Evolutionary conservation across 306 rosid genomes (phyloP), one percentile per base, ranked within the genome.

Genomic region (Pyrus bretschneideri): DNA sequence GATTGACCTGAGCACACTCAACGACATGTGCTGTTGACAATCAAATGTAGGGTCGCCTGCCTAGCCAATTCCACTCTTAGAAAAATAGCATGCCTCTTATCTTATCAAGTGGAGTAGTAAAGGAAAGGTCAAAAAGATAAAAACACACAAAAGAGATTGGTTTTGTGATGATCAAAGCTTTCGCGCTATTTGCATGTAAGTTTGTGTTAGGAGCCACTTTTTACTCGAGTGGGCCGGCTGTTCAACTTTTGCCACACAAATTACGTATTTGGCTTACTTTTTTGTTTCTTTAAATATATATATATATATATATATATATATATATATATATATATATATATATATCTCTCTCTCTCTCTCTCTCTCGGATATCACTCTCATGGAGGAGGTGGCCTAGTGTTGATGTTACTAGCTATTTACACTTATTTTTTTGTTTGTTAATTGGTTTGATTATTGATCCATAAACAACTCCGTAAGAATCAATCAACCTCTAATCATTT

Each of bases 141-240:
- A n/a, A 54, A 5, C 17, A 3, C 13, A 0, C 22, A 44, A 38
- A 54, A 38, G 44, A 60, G 73, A 25, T 35, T 27, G 74, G 61
- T 18, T 7, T 27, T 64, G 22, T 45, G 70, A 18, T 69, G 70
- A 25, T 49, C 22, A 44, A 33, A 67, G 45, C 55, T 62, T 59
- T 76, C 67, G 69, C 63, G 65, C 80, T 75, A 62, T 69, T 73
- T 62, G 84, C 80, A 62, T 80, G 84, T 42, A 72, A 72, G 72
- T 72, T 71, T 31, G 81, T 61, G 76, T 72, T 83, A 80, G 84
- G 79, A 80, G 51, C 42, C 29, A 54, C 82, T 69, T 82, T 62
- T 51, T 33, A 5, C 55, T 15, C 46, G 31, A 67, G 23, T 57
- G 25, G 44, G 42, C 13, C 5, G 22, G 52, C 35, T 29, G 29